Evolutionary conservation across 257 asterid species (phyloP).

Genomic region (Solanum pinnatisectum): DNA sequence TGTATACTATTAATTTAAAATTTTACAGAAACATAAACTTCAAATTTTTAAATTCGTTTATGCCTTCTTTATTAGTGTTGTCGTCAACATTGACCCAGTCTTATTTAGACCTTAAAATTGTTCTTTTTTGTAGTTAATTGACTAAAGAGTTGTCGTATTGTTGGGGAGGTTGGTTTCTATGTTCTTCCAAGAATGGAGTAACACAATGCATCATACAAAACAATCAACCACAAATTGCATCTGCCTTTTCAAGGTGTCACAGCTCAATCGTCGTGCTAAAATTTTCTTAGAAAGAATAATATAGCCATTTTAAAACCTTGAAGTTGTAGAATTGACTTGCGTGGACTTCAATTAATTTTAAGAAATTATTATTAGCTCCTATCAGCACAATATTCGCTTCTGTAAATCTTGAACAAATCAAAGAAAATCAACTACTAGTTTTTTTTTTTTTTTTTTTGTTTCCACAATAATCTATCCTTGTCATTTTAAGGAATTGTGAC

Average conservation of each 20-base stretch:
- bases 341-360: background rate
- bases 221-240: background rate
- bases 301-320: background rate
- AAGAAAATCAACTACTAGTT: background rate
- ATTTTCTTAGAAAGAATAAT: background rate
- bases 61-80: background rate
- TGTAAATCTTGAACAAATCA: background rate
- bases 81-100: background rate
- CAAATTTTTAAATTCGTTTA: background rate
- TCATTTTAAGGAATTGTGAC: background rate
- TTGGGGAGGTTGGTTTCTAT: background rate
- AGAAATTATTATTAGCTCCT: background rate
- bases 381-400: background rate
- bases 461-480: background rate
- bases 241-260: background rate
- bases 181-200: background rate
- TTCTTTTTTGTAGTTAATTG: background rate
- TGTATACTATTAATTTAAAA: background rate
- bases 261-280: background rate
- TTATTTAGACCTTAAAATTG: background rate
- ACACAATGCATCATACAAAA: background rate
- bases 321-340: background rate
- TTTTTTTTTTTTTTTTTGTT: background rate
- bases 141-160: background rate
- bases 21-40: fast-evolving